Evolutionary conservation across 257 asterid species (phyloP), one percentile per base, ranked within the genome.

Genomic region (Scutellaria baicalensis): DNA sequence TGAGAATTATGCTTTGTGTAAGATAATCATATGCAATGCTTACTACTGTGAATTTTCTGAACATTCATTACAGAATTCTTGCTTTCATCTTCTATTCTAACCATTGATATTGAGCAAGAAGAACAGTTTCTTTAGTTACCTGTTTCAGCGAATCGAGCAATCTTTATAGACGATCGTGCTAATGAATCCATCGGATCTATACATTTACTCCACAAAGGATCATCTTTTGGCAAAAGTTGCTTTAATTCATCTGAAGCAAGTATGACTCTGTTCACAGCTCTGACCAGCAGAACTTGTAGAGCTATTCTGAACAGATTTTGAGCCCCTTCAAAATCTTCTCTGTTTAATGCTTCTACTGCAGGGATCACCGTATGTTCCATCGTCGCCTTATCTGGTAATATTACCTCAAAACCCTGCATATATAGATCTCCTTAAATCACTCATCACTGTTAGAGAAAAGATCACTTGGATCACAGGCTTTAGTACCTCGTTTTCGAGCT

Each of bases 321-420:
- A 31, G 96, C 97, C 39, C 97, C 95, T 76, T 84, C 84, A 1
- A 38, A 78, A 71, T 89, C 97, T 18, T 81, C 75, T 78, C 85
- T 69, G 76, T 49, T 77, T 58, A 85, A 42, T 33, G 97, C 90
- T 76, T 91, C 93, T 9, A 89, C 58, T 18, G 90, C 95, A 45
- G 95, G 95, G 49, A 75, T 73, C 64, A 89, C 59, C 0, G 78
- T 77, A 40, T 85, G 97, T 58, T 88, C 95, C 65, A 83, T 60
- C 4, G 96, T 89, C 9, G 89, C 89, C 79, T 85, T 85, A 59
- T 91, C 97, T 6, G 85, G 96, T 14, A 78, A 48, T 47, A 84
- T 69, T 47, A 82, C 90, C 85, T 89, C 96, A 78, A 91, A 88
- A 0, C 95, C 93, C 96, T 91, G 82, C 80, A 79, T 44, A 14